Evolutionary conservation across 1,284 basidiomycete genomes (phyloP), one percentile per base, ranked within the genome.

Genomic region (Ceratobasidium sp.): DNA sequence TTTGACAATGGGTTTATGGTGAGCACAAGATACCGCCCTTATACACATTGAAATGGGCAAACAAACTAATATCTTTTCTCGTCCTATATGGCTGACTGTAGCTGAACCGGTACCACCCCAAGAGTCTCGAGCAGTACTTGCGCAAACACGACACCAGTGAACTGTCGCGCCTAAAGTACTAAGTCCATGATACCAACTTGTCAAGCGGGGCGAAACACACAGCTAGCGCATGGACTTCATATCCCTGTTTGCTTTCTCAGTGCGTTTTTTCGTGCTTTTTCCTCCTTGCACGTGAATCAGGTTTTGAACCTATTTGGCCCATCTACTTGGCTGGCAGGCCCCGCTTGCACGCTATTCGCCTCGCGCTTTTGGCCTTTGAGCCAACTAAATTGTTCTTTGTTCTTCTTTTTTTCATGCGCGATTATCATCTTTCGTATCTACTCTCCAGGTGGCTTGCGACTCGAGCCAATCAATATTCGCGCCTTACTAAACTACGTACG

Each of bases 161-260:
- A 84, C 96, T 98, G 84, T 96, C 97, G 0, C 96, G 96, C 82
- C 99, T 99, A 85, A 96, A 98, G 85, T 99, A 99, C 85, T 99
- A 99, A 89, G 96, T 96, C 84, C 13, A 26, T 71, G 13, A 48
- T 64, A 28, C 28, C 57, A 17, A 48, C 62, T 80, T 38, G 64
- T 56, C 59, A 71, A 50, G 65, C 46, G 48, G 65, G 46, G 28
- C 48, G 46, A 10, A 52, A 52, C 17, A 33, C 38, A 28, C 46
- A 13, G 44, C 42, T 40, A 9, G 15, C 40, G 20, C n/a, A 40
- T 64, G 61, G 61, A 17, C 44, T 64, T n/a, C 61, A 44, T 10
- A n/a, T 54, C 61, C 61, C 61, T 64, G 23, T 64, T 64, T 40
- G 61, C 40, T 3, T 64, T 64, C 40, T 64, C 40, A 40, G 61